Evolutionary conservation across 805 yeast species (phyloP).

Genomic region (Starmerella apis): DNA sequence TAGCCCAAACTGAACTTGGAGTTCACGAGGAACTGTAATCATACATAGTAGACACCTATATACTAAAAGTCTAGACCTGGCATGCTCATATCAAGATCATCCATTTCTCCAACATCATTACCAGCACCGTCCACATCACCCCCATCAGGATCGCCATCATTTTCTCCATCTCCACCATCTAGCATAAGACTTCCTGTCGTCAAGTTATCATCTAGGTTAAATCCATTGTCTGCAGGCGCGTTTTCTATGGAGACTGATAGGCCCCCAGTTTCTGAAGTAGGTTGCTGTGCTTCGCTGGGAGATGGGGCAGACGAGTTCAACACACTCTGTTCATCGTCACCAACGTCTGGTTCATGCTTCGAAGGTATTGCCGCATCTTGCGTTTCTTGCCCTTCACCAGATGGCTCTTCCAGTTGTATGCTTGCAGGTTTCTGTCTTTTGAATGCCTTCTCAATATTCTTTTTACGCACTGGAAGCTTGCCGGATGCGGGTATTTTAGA

Average conservation of each 20-base stretch:
- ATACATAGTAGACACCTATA: background rate
- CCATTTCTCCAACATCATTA: constrained; percentile 5
- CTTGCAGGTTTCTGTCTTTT: constrained; percentile 12
- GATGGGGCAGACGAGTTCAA: background rate
- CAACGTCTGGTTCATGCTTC: too few species aligned
- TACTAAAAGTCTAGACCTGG: constrained; percentile 9
- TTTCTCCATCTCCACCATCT: constrained; percentile 13
- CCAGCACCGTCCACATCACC: constrained; percentile 2
- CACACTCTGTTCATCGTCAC: too few species aligned
- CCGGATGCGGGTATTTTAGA: constrained; percentile 21
- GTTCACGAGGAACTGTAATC: background rate
- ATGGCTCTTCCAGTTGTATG: background rate
- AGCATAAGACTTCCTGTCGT: constrained; percentile 19
- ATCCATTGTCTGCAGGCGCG: constrained; percentile 7
- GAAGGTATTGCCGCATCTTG: too few species aligned
- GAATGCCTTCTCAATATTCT: constrained; percentile 25
- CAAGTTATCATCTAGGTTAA: constrained; percentile 16
- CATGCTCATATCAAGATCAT: constrained; percentile 7
- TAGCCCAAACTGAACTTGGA: background rate
- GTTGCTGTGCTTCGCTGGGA: background rate
- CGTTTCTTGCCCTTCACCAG: too few species aligned
- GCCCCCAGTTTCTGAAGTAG: constrained; percentile 6
- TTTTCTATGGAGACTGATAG: constrained; percentile 12
- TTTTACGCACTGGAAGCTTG: constrained; percentile 45
- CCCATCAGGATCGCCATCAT: constrained; percentile 10